Conservation (phyloP, 2,329 filamentous ascomycete species). For the Pseudogymnoascus sp. region DNA sequence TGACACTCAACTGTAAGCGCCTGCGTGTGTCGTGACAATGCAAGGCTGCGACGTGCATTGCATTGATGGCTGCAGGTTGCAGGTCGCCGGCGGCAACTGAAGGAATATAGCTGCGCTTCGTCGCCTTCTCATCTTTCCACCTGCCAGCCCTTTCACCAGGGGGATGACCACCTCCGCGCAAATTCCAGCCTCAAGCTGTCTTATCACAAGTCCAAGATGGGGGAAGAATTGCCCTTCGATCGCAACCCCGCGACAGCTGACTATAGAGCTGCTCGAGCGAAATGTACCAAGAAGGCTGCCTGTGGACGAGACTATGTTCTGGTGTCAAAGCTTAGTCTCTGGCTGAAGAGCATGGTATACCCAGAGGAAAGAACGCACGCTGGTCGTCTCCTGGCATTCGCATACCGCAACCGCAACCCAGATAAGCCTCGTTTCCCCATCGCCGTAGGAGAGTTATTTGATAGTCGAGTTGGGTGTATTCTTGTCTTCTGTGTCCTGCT, state of each 20-base stretch:
- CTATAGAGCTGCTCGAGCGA: neutral
- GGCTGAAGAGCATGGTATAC: neutral
- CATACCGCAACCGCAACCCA: neutral
- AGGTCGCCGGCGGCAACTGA: neutral
- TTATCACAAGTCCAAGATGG: neutral
- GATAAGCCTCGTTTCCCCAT: neutral
- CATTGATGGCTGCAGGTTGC: neutral
- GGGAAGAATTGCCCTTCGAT: neutral
- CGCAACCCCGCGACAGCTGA: neutral
- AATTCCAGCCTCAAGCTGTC: neutral
- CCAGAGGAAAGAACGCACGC: neutral
- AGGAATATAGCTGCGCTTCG: neutral
- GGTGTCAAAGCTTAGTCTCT: neutral
- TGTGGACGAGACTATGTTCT: neutral
- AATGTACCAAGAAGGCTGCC: neutral
- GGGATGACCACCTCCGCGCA: constrained; percentile 7
- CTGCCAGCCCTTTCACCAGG: neutral
- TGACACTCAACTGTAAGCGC: neutral
- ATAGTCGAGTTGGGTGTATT: constrained; percentile 12
- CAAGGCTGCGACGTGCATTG: neutral
- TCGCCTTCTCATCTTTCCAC: neutral
- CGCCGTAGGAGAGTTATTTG: neutral
- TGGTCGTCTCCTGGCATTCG: neutral
- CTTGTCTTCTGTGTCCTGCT: constrained; percentile 24
- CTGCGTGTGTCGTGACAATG: neutral